Evolutionary conservation across 2,329 filamentous ascomycete species (phyloP).

Genomic region (Hortaea sp.): DNA sequence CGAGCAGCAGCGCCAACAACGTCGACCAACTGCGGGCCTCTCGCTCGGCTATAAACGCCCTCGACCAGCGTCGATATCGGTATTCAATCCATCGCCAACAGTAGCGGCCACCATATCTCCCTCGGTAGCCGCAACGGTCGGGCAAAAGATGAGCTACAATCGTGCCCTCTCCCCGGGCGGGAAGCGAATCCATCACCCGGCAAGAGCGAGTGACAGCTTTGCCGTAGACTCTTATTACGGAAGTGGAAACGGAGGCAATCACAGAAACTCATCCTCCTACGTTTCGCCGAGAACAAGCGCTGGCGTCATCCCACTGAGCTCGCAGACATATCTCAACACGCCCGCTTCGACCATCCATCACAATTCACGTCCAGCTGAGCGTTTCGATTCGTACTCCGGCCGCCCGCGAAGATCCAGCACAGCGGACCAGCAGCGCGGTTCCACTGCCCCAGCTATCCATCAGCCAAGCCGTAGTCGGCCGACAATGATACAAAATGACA

Average conservation of each 20-base stretch:
- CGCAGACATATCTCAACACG: slow-evolving; percentile 24
- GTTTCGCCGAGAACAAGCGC: slow-evolving; percentile 23
- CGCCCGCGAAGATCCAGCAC: slow-evolving; percentile 37
- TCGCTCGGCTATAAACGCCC: background rate
- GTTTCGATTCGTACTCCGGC: slow-evolving; percentile 33
- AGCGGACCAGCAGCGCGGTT: slow-evolving; percentile 26
- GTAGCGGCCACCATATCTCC: background rate
- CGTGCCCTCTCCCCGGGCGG: slow-evolving; percentile 25
- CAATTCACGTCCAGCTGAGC: slow-evolving; percentile 14
- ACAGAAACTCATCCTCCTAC: slow-evolving; percentile 13
- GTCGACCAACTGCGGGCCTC: background rate
- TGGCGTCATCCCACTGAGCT: slow-evolving; percentile 28
- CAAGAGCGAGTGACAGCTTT: slow-evolving; percentile 20
- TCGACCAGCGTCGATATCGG: background rate
- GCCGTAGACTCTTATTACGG: slow-evolving; percentile 16
- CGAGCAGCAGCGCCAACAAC: slow-evolving; percentile 1
- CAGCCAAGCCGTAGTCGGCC: slow-evolving; percentile 24
- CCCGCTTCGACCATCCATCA: slow-evolving; percentile 6
- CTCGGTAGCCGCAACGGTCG: slow-evolving; percentile 1
- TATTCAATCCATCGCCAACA: background rate
- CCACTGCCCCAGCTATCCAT: slow-evolving; percentile 14
- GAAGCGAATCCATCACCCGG: slow-evolving; percentile 24
- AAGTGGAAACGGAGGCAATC: background rate
- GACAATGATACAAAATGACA: slow-evolving; percentile 23
- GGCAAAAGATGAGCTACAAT: slow-evolving; percentile 23